Evolutionary conservation across 225 moss, liverwort and hornwort genomes (phyloP).

Genomic region (Thuidium tamariscinum): DNA sequence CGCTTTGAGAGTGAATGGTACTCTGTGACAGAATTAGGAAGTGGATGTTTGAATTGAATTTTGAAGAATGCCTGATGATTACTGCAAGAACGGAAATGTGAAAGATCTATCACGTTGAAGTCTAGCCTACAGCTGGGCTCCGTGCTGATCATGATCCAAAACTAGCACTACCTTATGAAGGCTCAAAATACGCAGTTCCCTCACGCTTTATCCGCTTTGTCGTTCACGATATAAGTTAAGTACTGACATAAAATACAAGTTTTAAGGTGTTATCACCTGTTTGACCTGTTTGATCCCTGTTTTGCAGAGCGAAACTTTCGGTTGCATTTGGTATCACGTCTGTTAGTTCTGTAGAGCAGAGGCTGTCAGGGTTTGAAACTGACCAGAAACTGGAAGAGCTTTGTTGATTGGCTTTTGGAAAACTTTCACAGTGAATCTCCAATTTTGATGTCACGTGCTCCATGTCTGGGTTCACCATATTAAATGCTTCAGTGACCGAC

Average conservation of each 20-base stretch:
- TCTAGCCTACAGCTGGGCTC: conserved; percentile 42
- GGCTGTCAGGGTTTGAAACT: background rate
- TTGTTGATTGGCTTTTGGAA: background rate
- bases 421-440: background rate
- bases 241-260: background rate
- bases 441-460: background rate
- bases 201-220: background rate
- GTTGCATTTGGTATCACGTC: background rate
- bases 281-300: background rate
- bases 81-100: conserved; percentile 48
- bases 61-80: conserved; percentile 57
- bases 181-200: background rate
- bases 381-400: background rate
- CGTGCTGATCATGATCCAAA: conserved; percentile 41
- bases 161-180: conserved; percentile 42
- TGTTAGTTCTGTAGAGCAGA: background rate
- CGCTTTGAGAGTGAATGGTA: background rate
- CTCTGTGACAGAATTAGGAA: background rate
- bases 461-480: background rate
- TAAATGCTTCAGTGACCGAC: background rate
- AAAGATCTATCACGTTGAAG: conserved; percentile 47
- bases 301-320: background rate
- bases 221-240: background rate
- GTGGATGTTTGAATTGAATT: background rate
- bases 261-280: background rate